Evolutionary conservation across 768 basidiomycete species (phyloP), one percentile per base, ranked within the genome.

Genomic region (Boletus barrowsii): DNA sequence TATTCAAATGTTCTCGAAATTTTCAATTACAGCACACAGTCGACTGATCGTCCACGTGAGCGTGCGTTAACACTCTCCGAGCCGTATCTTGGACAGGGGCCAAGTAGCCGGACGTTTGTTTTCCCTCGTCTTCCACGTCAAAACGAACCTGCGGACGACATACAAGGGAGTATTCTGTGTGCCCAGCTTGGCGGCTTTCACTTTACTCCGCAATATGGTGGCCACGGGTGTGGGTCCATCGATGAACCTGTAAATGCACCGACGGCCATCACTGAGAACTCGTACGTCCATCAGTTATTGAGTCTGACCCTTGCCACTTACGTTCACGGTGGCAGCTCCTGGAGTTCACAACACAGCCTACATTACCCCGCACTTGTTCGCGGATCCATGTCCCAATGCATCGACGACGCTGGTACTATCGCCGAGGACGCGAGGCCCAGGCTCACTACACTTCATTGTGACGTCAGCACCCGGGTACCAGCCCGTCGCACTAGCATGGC

Each of bases 201-300:
- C 65, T 61, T 69, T 45, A 59, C 51, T 40, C 51, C 60, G 41
- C 57, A 45, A 40, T 58, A 54, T 29, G 45, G 47, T 29, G 49
- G 50, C 26, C 56, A 54, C 51, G 62, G 51, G 37, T 56, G 49
- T 45, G 59, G 33, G 48, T 18, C 43, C 47, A 35, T 47, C 47
- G 67, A 67, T 33, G 63, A 67, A 51, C 41, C 49, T 40, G 60
- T 47, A 53, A 65, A 62, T 51, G 46, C 20, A 51, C 57, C 65
- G 57, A 63, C 64, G 59, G 59, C 59, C 66, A 67, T 67, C 61
- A 66, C 13, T 4, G 66, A 63, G 50, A 59, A 61, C 42, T 26
- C 61, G 66, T 67, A 68, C 48, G 66, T 61, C 47, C 53, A 43
- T 54, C 55, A 33, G 40, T 49, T 30, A 37, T 55, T 40, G 51